A percentile compares a stretch with the other conserved stretches of the same genome.
These are phyloP conservation scores for Russula sp. DNA, from an alignment of 768 basidiomycete species.

Conservation along the genomic window DNA sequence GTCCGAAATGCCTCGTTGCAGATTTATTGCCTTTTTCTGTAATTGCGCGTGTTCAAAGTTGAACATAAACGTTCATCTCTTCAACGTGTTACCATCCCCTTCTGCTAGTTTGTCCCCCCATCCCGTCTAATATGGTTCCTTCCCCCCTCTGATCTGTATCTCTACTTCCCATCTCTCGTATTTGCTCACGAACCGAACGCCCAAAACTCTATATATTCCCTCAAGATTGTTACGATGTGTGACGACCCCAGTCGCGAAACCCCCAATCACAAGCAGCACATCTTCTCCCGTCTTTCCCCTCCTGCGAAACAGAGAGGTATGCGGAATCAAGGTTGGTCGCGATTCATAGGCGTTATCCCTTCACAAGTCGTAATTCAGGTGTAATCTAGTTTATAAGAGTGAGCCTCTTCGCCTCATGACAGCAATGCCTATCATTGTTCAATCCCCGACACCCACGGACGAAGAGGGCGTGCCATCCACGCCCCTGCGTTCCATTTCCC, in stretches of 20 bases:
- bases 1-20: conserved; percentile 11
- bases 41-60: neutral
- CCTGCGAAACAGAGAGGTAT: neutral
- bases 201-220: conserved; percentile 17
- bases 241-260: conserved; percentile 19
- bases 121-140: neutral
- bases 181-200: neutral
- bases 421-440: conserved; percentile 21
- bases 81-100: conserved; percentile 5
- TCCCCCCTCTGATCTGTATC: conserved; percentile 4
- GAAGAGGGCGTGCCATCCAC: conserved; percentile 23
- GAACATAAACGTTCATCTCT: neutral
- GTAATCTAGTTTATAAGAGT: neutral
- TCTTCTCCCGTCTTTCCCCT: conserved; percentile 7
- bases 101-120: neutral
- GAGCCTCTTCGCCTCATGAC: conserved; percentile 3
- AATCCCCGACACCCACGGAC: conserved; percentile 21
- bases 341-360: neutral
- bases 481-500: conserved; percentile 28
- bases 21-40: neutral
- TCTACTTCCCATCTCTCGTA: neutral
- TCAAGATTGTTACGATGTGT: conserved; percentile 11
- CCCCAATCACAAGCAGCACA: neutral
- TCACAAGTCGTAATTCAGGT: neutral
- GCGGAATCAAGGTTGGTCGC: conserved; percentile 10